Percentiles rank a stretch among this genome's conserved stretches.
These are phyloP conservation scores for Gymnopus androsaceus DNA, from an alignment of 1,284 basidiomycete species.

Conservation along the genomic window DNA sequence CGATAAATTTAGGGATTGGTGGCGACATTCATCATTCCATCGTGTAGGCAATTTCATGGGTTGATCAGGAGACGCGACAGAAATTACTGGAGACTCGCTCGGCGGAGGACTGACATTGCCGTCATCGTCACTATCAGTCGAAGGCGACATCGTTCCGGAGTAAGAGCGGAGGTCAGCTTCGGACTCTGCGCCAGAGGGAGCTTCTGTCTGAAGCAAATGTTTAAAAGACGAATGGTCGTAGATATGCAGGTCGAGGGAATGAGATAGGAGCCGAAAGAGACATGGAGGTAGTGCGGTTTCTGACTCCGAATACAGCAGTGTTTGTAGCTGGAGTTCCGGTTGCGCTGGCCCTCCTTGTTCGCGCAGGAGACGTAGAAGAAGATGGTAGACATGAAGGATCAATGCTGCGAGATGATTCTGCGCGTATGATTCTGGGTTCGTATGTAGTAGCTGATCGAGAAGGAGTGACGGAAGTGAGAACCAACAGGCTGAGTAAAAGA, in stretches of 20 bases:
- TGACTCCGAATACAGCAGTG: too few relatives aligned
- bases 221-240: constrained; percentile 74
- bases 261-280: constrained; percentile 33
- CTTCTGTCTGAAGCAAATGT: constrained; percentile 66
- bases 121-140: constrained; percentile 65
- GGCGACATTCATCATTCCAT: constrained; percentile 73
- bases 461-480: constrained; percentile 21
- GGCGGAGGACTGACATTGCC: constrained; percentile 51
- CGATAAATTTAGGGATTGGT: constrained; percentile 60
- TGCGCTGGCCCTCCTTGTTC: constrained; percentile 48
- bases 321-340: constrained; percentile 27
- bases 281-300: constrained; percentile 15
- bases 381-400: constrained; percentile 42
- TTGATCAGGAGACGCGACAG: constrained; percentile 37
- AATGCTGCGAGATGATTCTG: constrained; percentile 38
- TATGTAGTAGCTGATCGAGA: constrained; percentile 36
- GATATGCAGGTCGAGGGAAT: constrained; percentile 70
- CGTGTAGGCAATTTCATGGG: constrained; percentile 69
- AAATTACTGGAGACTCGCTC: constrained; percentile 30
- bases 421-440: constrained; percentile 69
- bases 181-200: constrained; percentile 41
- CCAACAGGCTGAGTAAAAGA: constrained; percentile 32
- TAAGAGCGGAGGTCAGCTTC: constrained; percentile 23
- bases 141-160: constrained; percentile 31
- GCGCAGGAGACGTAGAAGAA: constrained; percentile 38